Conservation (phyloP, 306 rosid genomes). For the Rosa rugosa region DNA sequence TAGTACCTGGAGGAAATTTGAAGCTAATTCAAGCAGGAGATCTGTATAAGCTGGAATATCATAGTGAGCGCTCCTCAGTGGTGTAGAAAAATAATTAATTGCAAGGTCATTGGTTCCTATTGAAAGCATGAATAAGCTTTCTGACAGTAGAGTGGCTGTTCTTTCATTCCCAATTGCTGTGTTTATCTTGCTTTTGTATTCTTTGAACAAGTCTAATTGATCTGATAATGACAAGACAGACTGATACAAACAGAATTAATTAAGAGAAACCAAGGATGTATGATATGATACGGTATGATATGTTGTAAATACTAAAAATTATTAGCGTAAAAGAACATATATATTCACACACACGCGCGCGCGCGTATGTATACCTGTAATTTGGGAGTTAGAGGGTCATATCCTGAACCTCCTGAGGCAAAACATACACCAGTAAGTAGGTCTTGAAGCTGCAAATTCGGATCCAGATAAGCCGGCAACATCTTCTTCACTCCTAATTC, state of each 20-base stretch:
- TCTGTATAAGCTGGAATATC: conserved; percentile 51
- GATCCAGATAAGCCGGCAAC: conserved; percentile 66
- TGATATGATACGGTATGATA: background rate
- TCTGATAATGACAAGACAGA: conserved; percentile 46
- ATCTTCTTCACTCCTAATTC: conserved; percentile 54
- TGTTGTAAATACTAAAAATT: too few relatives aligned
- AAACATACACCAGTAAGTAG: conserved; percentile 76
- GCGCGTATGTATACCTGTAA: conserved; percentile 23
- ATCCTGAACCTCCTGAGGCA: conserved; percentile 73
- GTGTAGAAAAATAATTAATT: conserved; percentile 40
- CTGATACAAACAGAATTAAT: conserved; percentile 17
- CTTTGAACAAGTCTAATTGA: conserved; percentile 54
- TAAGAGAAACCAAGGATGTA: background rate
- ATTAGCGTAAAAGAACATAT: background rate
- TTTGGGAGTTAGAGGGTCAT: conserved; percentile 64
- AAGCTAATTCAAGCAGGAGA: conserved; percentile 50
- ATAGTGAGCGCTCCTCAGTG: conserved; percentile 33
- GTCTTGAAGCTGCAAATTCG: conserved; percentile 43
- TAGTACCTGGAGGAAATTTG: conserved; percentile 48
- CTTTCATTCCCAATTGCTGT: conserved; percentile 42
- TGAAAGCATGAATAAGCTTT: conserved; percentile 54
- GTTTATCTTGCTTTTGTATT: conserved; percentile 49
- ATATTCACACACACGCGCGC: background rate
- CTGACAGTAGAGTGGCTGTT: conserved; percentile 31
- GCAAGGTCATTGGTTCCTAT: conserved; percentile 56